These are phyloP conservation scores for Trametes meyenii DNA, from an alignment of 768 basidiomycete genomes.

Conservation along the genomic window DNA sequence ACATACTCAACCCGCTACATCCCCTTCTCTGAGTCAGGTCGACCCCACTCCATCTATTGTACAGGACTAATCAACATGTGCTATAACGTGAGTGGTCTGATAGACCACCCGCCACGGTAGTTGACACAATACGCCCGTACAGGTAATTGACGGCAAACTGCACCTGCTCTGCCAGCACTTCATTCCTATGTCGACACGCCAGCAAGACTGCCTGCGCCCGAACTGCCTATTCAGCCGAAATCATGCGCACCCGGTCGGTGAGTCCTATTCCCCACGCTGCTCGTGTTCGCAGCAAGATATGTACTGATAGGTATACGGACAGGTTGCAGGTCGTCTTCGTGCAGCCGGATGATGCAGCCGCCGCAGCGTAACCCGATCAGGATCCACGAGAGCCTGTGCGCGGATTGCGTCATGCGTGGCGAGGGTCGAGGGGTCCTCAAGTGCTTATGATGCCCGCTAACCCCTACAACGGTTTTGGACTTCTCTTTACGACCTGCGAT, in stretches of 20 bases:
- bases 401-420: slow-evolving; percentile 38
- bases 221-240: slow-evolving; percentile 74
- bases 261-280: slow-evolving; percentile 17
- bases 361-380: slow-evolving; percentile 75
- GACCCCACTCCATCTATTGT: slow-evolving; percentile 23
- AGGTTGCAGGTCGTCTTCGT: slow-evolving; percentile 55
- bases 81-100: slow-evolving; percentile 59
- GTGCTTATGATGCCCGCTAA: slow-evolving; percentile 17
- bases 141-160: slow-evolving; percentile 80
- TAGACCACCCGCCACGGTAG: slow-evolving; percentile 4
- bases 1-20: slow-evolving; percentile 12
- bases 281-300: not conserved
- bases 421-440: slow-evolving; percentile 30
- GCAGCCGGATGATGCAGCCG: slow-evolving; percentile 65
- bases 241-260: slow-evolving; percentile 61
- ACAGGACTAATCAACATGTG: slow-evolving; percentile 53
- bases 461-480: not conserved
- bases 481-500: not conserved
- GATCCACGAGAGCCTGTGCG: slow-evolving; percentile 56
- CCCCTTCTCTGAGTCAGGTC: slow-evolving; percentile 26
- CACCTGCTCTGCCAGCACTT: slow-evolving; percentile 74
- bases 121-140: slow-evolving; percentile 1
- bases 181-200: slow-evolving; percentile 66
- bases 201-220: slow-evolving; percentile 63
- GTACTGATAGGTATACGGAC: slow-evolving; percentile 6